Percentiles rank a stretch among this genome's conserved stretches.
phyloP scores from a whole-genome alignment of 352 stramenopile genomes.

The Phytophthora megakarya region DNA sequence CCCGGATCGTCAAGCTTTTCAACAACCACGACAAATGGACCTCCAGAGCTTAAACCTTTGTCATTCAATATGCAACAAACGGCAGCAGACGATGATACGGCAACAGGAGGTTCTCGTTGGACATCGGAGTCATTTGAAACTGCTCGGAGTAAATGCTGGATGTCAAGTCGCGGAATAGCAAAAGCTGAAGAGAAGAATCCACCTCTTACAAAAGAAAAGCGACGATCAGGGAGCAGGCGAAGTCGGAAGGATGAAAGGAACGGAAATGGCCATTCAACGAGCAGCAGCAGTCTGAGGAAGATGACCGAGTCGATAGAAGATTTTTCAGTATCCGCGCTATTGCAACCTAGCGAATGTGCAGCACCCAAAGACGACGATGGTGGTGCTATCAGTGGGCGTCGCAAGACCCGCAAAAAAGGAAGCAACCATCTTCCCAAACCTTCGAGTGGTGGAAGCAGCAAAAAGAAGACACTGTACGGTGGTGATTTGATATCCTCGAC shows the following conservation, averaged over 20 bases:
- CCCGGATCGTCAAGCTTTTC: conserved; percentile 6
- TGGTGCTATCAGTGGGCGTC: conserved; percentile 32
- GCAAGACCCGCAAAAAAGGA: conserved; percentile 45
- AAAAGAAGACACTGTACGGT: conserved; percentile 41
- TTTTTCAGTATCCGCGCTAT: conserved; percentile 15
- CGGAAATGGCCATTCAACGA: conserved; percentile 37
- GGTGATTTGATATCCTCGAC: conserved; percentile 7
- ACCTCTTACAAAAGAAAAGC: conserved; percentile 42
- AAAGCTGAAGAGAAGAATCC: conserved; percentile 56
- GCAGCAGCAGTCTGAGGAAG: conserved; percentile 46
- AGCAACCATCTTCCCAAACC: conserved; percentile 50
- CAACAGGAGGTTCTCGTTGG: conserved; percentile 23
- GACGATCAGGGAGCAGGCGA: conserved; percentile 44
- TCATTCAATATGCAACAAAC: conserved; percentile 30
- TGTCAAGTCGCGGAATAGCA: conserved; percentile 40
- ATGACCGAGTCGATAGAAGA: conserved; percentile 41
- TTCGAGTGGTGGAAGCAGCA: conserved; percentile 32
- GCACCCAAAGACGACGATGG: conserved; percentile 53
- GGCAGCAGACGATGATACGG: conserved; percentile 24
- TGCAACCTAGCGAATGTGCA: conserved; percentile 31
- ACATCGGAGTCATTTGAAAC: conserved; percentile 37
- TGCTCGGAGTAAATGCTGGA: conserved; percentile 45
- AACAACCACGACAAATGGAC: neutral
- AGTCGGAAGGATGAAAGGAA: conserved; percentile 43
- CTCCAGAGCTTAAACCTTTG: conserved; percentile 41